Conservation (phyloP, 352 stramenopile species). For the Globisporangium lucens region DNA sequence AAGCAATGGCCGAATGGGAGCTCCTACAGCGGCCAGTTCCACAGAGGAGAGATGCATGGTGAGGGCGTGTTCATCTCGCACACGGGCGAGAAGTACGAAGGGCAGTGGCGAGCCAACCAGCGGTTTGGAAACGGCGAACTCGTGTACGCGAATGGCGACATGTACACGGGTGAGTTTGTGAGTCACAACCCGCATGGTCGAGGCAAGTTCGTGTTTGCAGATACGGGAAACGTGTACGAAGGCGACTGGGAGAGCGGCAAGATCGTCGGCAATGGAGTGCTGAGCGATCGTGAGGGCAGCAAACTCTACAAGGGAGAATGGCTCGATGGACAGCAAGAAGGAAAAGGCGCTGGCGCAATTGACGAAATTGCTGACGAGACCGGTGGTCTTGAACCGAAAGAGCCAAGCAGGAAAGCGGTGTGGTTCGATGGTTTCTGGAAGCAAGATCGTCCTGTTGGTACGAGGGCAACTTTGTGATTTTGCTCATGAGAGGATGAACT, state of each 20-base stretch:
- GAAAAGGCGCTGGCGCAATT: conserved; percentile 18
- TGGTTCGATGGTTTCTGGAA: conserved; percentile 24
- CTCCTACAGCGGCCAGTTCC: conserved; percentile 60
- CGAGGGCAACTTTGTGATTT: not conserved
- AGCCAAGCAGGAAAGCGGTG: not conserved
- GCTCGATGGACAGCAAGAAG: conserved; percentile 29
- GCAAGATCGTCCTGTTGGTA: conserved; percentile 23
- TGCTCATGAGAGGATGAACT: not conserved
- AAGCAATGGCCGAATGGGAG: conserved; percentile 51
- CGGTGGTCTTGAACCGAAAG: not conserved
- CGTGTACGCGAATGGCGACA: conserved; percentile 22
- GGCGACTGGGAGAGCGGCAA: conserved; percentile 39
- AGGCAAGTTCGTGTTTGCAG: conserved; percentile 29
- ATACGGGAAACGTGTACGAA: conserved; percentile 25
- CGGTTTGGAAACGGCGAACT: conserved; percentile 39
- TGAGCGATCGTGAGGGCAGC: conserved; percentile 14
- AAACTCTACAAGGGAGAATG: conserved; percentile 48
- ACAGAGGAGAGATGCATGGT: conserved; percentile 46
- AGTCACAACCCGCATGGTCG: conserved; percentile 38
- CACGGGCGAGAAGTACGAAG: conserved; percentile 52
- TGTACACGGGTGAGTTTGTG: conserved; percentile 45
- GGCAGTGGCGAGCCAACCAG: conserved; percentile 51
- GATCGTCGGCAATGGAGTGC: conserved; percentile 22
- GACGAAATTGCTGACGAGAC: not conserved
- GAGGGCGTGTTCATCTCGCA: conserved; percentile 41